Percentiles rank a stretch among this genome's conserved stretches.
phyloP scores from a whole-genome alignment of 2,329 filamentous ascomycete species.

The Cadophora sp. region DNA sequence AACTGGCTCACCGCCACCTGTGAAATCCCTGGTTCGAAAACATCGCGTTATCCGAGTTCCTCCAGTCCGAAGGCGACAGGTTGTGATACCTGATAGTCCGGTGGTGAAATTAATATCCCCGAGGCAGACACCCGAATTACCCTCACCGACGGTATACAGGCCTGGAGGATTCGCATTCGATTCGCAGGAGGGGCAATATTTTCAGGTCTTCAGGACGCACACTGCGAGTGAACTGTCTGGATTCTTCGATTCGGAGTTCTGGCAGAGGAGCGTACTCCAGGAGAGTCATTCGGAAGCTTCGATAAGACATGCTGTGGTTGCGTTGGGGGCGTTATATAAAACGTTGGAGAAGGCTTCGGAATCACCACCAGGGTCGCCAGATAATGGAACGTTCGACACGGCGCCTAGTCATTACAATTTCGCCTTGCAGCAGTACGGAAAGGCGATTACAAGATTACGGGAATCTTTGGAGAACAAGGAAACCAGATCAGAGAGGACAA shows the following conservation, averaged over 20 bases:
- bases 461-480: slow-evolving; percentile 52
- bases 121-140: slow-evolving; percentile 17
- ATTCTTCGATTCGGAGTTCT: slow-evolving; percentile 71
- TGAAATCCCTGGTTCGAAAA: not conserved
- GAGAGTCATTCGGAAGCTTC: slow-evolving; percentile 67
- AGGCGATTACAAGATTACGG: slow-evolving; percentile 60
- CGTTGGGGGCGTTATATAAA: slow-evolving; percentile 71
- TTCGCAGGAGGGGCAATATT: slow-evolving; percentile 63
- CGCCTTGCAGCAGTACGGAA: slow-evolving; percentile 65
- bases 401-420: slow-evolving; percentile 63
- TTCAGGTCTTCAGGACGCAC: slow-evolving; percentile 65
- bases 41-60: slow-evolving; percentile 5
- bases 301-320: slow-evolving; percentile 70
- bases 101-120: slow-evolving; percentile 1
- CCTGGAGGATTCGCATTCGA: slow-evolving; percentile 52
- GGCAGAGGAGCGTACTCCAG: slow-evolving; percentile 67
- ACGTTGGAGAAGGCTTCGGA: slow-evolving; percentile 64
- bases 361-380: slow-evolving; percentile 50
- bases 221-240: slow-evolving; percentile 70
- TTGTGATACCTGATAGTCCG: slow-evolving; percentile 1
- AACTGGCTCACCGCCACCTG: slow-evolving; percentile 2
- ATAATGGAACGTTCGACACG: slow-evolving; percentile 47
- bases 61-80: not conserved
- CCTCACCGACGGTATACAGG: slow-evolving; percentile 29
- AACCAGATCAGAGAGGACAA: slow-evolving; percentile 55